phyloP scores from a whole-genome alignment of 2,329 filamentous ascomycete species.

The Teratosphaeria pseudoeucalypti region DNA sequence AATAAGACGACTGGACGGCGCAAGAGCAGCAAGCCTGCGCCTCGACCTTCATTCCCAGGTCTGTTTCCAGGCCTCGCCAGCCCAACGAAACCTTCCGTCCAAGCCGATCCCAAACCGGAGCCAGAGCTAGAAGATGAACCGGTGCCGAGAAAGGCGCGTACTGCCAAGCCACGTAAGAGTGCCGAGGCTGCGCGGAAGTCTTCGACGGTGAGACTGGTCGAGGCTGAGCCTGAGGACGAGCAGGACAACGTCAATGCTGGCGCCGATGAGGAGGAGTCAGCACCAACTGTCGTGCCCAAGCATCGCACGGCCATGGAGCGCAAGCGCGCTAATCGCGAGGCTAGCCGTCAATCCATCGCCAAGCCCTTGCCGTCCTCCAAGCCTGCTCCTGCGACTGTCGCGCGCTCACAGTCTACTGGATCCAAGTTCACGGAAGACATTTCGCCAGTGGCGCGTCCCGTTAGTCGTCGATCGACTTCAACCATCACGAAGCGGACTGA shows the following conservation, averaged over 20 bases:
- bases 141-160: background rate
- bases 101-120: background rate
- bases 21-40: background rate
- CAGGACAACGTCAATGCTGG: background rate
- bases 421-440: constrained; percentile 8
- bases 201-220: background rate
- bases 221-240: background rate
- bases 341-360: background rate
- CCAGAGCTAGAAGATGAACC: background rate
- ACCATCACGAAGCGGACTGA: constrained; percentile 6
- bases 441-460: background rate
- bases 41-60: background rate
- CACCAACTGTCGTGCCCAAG: background rate
- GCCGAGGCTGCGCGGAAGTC: background rate
- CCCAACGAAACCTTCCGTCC: background rate
- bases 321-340: background rate
- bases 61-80: background rate
- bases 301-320: background rate
- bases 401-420: constrained; percentile 1
- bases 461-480: background rate
- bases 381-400: background rate
- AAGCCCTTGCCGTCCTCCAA: background rate
- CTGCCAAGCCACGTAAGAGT: background rate
- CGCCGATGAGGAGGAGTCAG: background rate
- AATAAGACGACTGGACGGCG: background rate